These are phyloP conservation scores for Didymella segeticola DNA, from an alignment of 2,329 filamentous ascomycete genomes.

Conservation along the genomic window DNA sequence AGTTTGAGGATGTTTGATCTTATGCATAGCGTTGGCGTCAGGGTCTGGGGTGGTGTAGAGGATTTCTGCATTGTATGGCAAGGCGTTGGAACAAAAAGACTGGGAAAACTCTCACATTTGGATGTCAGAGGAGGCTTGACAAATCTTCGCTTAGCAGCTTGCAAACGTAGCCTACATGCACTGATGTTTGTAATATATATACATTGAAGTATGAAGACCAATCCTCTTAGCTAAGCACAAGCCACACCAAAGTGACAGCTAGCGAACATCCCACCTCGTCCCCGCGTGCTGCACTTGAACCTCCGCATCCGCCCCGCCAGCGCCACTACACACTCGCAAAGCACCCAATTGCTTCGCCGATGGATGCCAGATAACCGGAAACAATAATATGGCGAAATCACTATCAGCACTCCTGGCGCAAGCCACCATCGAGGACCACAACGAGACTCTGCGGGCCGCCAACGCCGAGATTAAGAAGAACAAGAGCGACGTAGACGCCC, in stretches of 20 bases:
- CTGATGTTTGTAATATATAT: not conserved
- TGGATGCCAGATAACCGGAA: slow-evolving; percentile 31
- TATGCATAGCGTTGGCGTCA: slow-evolving; percentile 42
- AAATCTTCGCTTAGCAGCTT: not conserved
- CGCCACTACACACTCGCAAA: slow-evolving; percentile 4
- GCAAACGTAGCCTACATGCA: not conserved
- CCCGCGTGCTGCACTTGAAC: slow-evolving; percentile 36
- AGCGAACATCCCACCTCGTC: slow-evolving; percentile 42
- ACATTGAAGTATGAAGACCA: not conserved
- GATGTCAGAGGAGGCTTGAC: not conserved
- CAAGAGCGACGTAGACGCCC: slow-evolving; percentile 66
- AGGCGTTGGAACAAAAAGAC: slow-evolving; percentile 16
- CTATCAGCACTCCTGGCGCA: slow-evolving; percentile 64
- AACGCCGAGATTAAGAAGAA: slow-evolving; percentile 63
- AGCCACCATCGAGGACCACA: slow-evolving; percentile 71
- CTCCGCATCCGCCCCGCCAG: slow-evolving; percentile 29
- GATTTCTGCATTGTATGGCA: not conserved
- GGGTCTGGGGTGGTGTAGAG: slow-evolving; percentile 1
- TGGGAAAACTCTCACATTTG: not conserved
- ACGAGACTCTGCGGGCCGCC: slow-evolving; percentile 72
- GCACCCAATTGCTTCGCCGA: slow-evolving; percentile 20
- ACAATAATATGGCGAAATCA: slow-evolving; percentile 52
- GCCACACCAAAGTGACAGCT: slow-evolving; percentile 22
- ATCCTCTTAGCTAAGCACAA: slow-evolving; percentile 7
- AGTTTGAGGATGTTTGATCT: slow-evolving; percentile 54